Conservation (phyloP, 129 eudicot genomes). For the Erigeron canadensis region DNA sequence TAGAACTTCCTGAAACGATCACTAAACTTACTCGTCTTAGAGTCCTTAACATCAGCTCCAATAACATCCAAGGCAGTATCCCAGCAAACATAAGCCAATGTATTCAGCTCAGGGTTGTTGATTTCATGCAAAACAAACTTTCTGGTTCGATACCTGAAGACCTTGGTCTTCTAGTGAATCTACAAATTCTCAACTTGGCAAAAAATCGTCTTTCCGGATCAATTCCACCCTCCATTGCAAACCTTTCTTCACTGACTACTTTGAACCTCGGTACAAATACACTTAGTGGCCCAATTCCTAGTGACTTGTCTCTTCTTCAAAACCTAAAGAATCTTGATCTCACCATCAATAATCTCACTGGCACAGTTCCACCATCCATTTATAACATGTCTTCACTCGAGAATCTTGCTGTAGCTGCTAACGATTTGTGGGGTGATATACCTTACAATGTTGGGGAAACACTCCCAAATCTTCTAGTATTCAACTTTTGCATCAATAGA, state of each 20-base stretch:
- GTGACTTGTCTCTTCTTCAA: conserved; percentile 40
- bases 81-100: conserved; percentile 51
- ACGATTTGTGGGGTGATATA: conserved; percentile 51
- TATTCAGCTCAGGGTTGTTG: conserved; percentile 39
- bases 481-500: conserved; percentile 61
- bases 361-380: conserved; percentile 56
- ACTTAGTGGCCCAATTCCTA: conserved; percentile 47
- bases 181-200: conserved; percentile 56
- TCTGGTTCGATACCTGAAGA: conserved; percentile 52
- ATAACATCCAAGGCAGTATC: conserved; percentile 45
- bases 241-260: conserved; percentile 47
- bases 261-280: conserved; percentile 59
- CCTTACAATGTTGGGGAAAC: conserved; percentile 52
- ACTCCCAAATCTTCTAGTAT: conserved; percentile 55
- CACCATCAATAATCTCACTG: conserved; percentile 57
- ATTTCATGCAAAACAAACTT: conserved; percentile 50
- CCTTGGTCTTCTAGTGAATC: conserved; percentile 40
- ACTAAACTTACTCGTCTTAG: conserved; percentile 50
- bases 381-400: conserved; percentile 70
- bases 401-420: conserved; percentile 53
- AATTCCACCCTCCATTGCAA: conserved; percentile 57
- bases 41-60: conserved; percentile 48
- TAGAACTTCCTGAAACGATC: conserved; percentile 42
- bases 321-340: conserved; percentile 56
- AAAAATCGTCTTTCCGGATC: conserved; percentile 48